Conservation (phyloP, 1,139 yeast species). For the Candida albicans region DNA sequence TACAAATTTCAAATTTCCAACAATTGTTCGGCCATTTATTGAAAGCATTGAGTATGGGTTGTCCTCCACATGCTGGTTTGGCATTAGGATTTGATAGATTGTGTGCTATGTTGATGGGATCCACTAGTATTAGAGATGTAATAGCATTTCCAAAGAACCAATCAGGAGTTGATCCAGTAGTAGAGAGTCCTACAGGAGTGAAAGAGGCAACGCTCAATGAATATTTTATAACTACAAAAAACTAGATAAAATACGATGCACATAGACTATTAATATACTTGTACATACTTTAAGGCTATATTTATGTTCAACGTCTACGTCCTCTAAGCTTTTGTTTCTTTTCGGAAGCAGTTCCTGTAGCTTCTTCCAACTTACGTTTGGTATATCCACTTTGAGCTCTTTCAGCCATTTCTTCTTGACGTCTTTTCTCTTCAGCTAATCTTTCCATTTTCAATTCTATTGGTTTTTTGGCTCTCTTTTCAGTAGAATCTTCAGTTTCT, state of each 20-base stretch:
- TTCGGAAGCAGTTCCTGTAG: constrained; percentile 15
- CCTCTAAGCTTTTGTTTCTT: constrained; percentile 31
- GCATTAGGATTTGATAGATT: constrained; percentile 94
- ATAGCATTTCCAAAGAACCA: constrained; percentile 95
- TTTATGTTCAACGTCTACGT: constrained; percentile 21
- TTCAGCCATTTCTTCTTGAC: constrained; percentile 27
- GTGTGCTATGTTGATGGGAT: constrained; percentile 84
- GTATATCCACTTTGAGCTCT: constrained; percentile 17
- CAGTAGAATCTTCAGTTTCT: constrained; percentile 19
- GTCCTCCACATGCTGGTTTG: constrained; percentile 98
- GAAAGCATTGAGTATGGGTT: constrained; percentile 80
- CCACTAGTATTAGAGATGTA: constrained; percentile 81
- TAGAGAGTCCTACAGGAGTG: constrained; percentile 78
- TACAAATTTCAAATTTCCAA: constrained; percentile 56
- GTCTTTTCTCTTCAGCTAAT: constrained; percentile 34
- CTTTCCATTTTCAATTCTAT: constrained; percentile 47
- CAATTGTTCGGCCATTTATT: constrained; percentile 83
- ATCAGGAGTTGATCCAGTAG: constrained; percentile 85
- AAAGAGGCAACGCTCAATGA: constrained; percentile 45
- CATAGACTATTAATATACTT: constrained; percentile 3
- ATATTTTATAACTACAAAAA: constrained; percentile 42
- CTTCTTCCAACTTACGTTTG: constrained; percentile 23
- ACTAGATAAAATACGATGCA: constrained; percentile 7
- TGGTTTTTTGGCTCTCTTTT: constrained; percentile 34
- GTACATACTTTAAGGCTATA: constrained; percentile 5